phyloP scores from a whole-genome alignment of 2,329 filamentous ascomycete species.

The Madurella fahalii region DNA sequence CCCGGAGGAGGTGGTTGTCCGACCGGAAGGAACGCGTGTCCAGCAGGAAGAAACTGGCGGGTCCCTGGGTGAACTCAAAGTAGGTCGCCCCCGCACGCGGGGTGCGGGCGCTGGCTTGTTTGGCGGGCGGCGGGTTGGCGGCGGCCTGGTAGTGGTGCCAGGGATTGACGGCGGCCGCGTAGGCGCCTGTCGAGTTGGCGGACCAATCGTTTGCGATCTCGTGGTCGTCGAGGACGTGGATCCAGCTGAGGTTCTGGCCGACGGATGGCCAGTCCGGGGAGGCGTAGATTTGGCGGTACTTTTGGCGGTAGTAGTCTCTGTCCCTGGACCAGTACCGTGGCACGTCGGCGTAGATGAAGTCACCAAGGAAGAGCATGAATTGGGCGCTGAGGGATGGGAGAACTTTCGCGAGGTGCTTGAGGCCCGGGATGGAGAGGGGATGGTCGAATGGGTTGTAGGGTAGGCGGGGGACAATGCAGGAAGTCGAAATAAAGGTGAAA shows the following conservation, averaged over 20 bases:
- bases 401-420: conserved; percentile 69
- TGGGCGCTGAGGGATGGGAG: conserved; percentile 69
- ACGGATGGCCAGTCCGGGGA: conserved; percentile 85
- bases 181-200: conserved; percentile 74
- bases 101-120: conserved; percentile 41
- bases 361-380: conserved; percentile 77
- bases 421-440: conserved; percentile 74
- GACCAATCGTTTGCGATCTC: conserved; percentile 96
- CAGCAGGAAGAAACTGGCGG: conserved; percentile 89
- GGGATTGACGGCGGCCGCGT: conserved; percentile 73
- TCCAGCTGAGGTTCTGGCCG: conserved; percentile 83
- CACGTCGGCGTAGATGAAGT: conserved; percentile 90
- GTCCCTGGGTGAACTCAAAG: conserved; percentile 85
- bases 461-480: conserved; percentile 86
- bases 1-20: conserved; percentile 55
- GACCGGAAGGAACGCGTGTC: conserved; percentile 88
- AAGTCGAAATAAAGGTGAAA: conserved; percentile 88
- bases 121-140: conserved; percentile 72
- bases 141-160: conserved; percentile 82
- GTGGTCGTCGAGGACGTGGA: conserved; percentile 94
- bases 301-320: conserved; percentile 74
- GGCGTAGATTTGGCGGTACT: conserved; percentile 93
- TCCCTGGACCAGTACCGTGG: conserved; percentile 71
- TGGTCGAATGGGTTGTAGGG: conserved; percentile 85
- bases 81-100: conserved; percentile 62